Evolutionary conservation across 2,329 filamentous ascomycete genomes (phyloP), one percentile per base, ranked within the genome.

Genomic region (Aaosphaeria arxii): DNA sequence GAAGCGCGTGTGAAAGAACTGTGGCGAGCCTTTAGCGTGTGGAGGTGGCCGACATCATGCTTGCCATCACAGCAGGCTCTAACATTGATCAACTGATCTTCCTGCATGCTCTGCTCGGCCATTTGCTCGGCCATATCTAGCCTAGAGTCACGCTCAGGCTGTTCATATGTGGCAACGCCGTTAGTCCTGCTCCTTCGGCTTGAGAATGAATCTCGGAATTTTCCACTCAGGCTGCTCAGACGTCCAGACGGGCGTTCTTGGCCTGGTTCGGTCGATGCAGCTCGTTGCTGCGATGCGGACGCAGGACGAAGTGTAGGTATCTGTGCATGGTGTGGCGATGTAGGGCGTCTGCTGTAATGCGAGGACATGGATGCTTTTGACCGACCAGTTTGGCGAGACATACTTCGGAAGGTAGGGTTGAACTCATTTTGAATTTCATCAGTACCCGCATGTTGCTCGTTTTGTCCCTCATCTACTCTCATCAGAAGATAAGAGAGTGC

Each of bases 1-100:
- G 66, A 68, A 17, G 61, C 58, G 7, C 59, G 57, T 30, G 62
- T 56, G 43, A 58, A 55, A 44, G 53, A 63, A 48, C 53, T 54
- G 38, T 67, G 63, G 33, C 69, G 64, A 38, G 17, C 54, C 56
- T 48, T 66, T 39, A 64, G 49, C 2, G 64, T 58, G 43, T 64
- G 61, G 41, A 55, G 50, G 41, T 69, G 65, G 33, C 71, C 76
- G 35, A 80, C 77, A 52, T 79, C 75, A 53, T 80, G 77, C 66
- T 75, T 80, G 92, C 91, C 94, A 81, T 97, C 94, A 72, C 94
- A 99, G 75, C 94, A 99, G 50, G 92, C 91, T 66, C 94, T 81
- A 55, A 99, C 94, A 69, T 99, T 96, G 77, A 97, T 92, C 61
- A 97, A 95, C n/a, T 36, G 33, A 77, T 96, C 92, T 53, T 86